Evolutionary conservation across 1,139 yeast genomes (phyloP).

Genomic region (Blastobotrys capitulatus): DNA sequence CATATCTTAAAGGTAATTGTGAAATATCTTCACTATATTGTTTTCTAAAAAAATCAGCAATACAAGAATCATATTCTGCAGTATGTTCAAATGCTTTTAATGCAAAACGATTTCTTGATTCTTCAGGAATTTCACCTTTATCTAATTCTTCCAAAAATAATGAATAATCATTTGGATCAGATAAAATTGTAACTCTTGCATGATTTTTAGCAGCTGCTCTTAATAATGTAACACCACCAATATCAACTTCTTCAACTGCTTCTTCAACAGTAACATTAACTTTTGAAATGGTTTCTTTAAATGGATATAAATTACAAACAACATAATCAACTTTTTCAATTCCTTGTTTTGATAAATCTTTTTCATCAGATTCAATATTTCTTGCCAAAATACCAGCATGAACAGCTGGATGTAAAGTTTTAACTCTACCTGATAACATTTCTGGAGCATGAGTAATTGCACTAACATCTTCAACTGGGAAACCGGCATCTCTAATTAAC

Average conservation of each 20-base stretch:
- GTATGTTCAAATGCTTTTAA: conserved; percentile 98
- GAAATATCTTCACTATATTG: conserved; percentile 86
- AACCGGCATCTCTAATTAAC: conserved; percentile 93
- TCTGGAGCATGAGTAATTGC: conserved; percentile 97
- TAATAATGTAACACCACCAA: conserved; percentile 94
- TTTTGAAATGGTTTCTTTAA: conserved; percentile 94
- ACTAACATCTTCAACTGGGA: conserved; percentile 94
- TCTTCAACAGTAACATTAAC: conserved; percentile 93
- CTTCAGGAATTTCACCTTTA: conserved; percentile 66
- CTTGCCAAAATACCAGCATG: conserved; percentile 98
- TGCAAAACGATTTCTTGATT: conserved; percentile 77
- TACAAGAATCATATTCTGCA: conserved; percentile 93
- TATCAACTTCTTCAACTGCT: conserved; percentile 97
- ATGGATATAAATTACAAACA: conserved; percentile 95
- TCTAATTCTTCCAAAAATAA: conserved; percentile 79
- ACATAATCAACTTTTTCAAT: conserved; percentile 95
- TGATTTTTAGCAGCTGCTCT: conserved; percentile 99
- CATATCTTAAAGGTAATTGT: conserved; percentile 92
- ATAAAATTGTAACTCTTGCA: conserved; percentile 86
- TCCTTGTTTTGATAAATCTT: conserved; percentile 78
- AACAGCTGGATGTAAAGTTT: conserved; percentile 97
- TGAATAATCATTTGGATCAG: conserved; percentile 92
- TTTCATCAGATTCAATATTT: conserved; percentile 82
- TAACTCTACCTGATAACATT: conserved; percentile 97
- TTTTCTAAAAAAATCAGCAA: conserved; percentile 95